Percentiles rank a stretch among this genome's conserved stretches.
Evolutionary conservation across 768 basidiomycete genomes (phyloP).

Genomic region (Pleurotus giganteus): DNA sequence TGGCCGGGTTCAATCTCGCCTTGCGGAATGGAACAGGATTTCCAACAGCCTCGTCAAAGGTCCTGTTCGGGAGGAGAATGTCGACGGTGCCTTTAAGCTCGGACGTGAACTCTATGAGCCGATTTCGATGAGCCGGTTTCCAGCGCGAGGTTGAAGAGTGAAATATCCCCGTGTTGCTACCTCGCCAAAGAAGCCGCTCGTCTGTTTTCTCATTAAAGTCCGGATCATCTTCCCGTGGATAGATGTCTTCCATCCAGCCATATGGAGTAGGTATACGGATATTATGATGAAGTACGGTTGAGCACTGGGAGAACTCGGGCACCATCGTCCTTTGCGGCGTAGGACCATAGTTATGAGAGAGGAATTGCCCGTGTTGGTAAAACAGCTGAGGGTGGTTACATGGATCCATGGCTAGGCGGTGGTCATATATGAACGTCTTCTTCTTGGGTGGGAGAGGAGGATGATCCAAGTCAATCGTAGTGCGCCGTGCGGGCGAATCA

Average conservation of each 20-base stretch:
- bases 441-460: constrained; percentile 29
- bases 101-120: constrained; percentile 43
- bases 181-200: constrained; percentile 69
- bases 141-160: constrained; percentile 40
- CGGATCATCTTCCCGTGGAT: constrained; percentile 47
- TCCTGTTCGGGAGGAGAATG: constrained; percentile 33
- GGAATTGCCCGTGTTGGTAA: constrained; percentile 51
- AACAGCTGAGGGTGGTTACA: constrained; percentile 45
- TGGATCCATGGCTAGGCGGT: constrained; percentile 46
- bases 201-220: constrained; percentile 64
- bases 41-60: constrained; percentile 32
- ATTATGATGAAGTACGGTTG: constrained; percentile 51
- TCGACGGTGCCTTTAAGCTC: constrained; percentile 35
- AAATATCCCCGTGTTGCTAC: constrained; percentile 67
- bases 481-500: constrained; percentile 33
- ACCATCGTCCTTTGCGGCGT: constrained; percentile 37
- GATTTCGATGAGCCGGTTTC: constrained; percentile 47
- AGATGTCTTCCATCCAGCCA: constrained; percentile 43
- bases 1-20: constrained; percentile 45
- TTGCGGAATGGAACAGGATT: constrained; percentile 26
- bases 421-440: constrained; percentile 51
- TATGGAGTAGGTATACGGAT: constrained; percentile 50
- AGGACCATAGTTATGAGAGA: constrained; percentile 47
- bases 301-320: constrained; percentile 53
- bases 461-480: constrained; percentile 30